Conservation (phyloP, 805 yeast genomes). For the Metschnikowia gelsemii region DNA sequence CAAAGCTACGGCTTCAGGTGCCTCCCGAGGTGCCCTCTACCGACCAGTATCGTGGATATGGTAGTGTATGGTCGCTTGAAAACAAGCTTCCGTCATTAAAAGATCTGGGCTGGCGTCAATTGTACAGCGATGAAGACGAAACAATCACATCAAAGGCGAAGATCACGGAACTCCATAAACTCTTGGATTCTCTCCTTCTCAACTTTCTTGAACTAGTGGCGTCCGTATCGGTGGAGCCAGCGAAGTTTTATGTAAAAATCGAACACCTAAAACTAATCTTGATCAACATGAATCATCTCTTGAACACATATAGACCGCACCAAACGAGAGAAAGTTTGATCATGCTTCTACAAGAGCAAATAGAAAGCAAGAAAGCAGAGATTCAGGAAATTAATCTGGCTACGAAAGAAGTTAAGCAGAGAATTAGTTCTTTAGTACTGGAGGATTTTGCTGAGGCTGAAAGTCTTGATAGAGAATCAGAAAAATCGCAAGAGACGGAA, state of each 20-base stretch:
- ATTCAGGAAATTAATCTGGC: slow-evolving; percentile 47
- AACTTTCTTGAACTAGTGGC: slow-evolving; percentile 84
- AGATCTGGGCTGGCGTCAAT: slow-evolving; percentile 74
- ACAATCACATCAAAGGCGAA: slow-evolving; percentile 43
- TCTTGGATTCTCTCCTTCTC: slow-evolving; percentile 73
- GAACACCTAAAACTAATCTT: slow-evolving; percentile 78
- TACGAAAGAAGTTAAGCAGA: slow-evolving; percentile 38
- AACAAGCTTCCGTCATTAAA: slow-evolving; percentile 75
- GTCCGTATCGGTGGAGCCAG: slow-evolving; percentile 70
- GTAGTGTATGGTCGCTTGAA: slow-evolving; percentile 80
- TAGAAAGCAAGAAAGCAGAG: slow-evolving; percentile 59
- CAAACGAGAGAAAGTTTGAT: slow-evolving; percentile 90
- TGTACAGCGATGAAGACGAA: slow-evolving; percentile 51
- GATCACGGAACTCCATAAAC: slow-evolving; percentile 72
- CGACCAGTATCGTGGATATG: slow-evolving; percentile 78
- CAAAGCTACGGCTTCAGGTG: slow-evolving; percentile 52
- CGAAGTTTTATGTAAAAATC: slow-evolving; percentile 54
- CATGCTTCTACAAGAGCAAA: slow-evolving; percentile 66
- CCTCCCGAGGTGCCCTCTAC: slow-evolving; percentile 68
- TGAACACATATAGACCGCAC: slow-evolving; percentile 92
- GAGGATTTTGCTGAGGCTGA: background rate
- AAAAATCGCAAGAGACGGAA: background rate
- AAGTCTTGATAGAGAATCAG: background rate
- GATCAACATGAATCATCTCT: slow-evolving; percentile 85
- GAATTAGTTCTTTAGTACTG: slow-evolving; percentile 28